Evolutionary conservation across 352 stramenopile genomes (phyloP).

Genomic region (Aphanomyces euteiches): DNA sequence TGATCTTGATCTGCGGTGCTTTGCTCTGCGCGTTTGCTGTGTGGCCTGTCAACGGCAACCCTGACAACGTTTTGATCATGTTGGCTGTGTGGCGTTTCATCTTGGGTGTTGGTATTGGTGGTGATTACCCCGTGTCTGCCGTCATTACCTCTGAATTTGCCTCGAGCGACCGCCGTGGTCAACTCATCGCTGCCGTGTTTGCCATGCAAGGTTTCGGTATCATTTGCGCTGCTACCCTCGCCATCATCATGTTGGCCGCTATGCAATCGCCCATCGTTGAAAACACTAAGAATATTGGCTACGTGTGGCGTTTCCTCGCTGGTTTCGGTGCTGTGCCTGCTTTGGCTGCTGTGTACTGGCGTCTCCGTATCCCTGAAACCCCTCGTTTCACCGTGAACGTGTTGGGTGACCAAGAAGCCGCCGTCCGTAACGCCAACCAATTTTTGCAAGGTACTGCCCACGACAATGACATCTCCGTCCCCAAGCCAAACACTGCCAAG

Average conservation of each 20-base stretch:
- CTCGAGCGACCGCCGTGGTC: constrained; percentile 41
- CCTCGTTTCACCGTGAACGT: constrained; percentile 47
- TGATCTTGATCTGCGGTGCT: constrained; percentile 43
- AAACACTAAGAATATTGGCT: constrained; percentile 40
- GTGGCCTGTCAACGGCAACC: constrained; percentile 43
- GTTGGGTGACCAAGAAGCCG: constrained; percentile 40
- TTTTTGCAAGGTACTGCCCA: constrained; percentile 34
- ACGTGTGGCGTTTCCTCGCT: constrained; percentile 47
- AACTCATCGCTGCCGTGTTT: constrained; percentile 50
- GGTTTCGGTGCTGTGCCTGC: constrained; percentile 45
- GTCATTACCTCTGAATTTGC: constrained; percentile 55
- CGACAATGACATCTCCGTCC: constrained; percentile 41
- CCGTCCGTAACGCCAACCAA: constrained; percentile 35
- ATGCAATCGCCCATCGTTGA: constrained; percentile 39
- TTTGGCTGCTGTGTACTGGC: constrained; percentile 46
- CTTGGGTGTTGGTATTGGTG: constrained; percentile 50
- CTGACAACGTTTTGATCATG: constrained; percentile 47
- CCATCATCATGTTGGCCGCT: constrained; percentile 37
- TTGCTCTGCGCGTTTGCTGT: constrained; percentile 39
- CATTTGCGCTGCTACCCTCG: constrained; percentile 41
- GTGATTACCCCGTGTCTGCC: constrained; percentile 50
- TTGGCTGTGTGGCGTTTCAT: constrained; percentile 53
- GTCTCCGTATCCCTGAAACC: constrained; percentile 46
- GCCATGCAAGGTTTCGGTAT: constrained; percentile 53
- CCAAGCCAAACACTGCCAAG: constrained; percentile 45